These are phyloP conservation scores for Scedosporium boydii DNA, from an alignment of 2,329 filamentous ascomycete species.

Conservation along the genomic window DNA sequence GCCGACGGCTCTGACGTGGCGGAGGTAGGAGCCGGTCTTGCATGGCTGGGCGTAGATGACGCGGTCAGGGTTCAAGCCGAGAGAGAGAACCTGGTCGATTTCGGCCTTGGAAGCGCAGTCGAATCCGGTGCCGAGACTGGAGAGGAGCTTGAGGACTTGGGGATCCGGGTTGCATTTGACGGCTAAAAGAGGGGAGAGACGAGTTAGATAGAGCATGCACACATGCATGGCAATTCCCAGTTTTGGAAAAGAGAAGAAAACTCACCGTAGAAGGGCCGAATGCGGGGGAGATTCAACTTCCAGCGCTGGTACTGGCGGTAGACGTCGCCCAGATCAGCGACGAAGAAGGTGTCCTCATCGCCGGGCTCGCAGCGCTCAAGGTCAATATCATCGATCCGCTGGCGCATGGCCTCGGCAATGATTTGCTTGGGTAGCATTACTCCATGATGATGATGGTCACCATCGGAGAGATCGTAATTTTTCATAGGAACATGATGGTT, in stretches of 20 bases:
- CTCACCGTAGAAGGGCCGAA: constrained; percentile 94
- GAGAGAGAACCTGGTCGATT: constrained; percentile 80
- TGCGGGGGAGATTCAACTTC: constrained; percentile 86
- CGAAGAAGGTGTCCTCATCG: constrained; percentile 96
- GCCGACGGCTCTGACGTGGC: constrained; percentile 72
- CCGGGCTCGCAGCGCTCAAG: constrained; percentile 81
- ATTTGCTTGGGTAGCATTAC: constrained; percentile 56
- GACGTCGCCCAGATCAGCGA: constrained; percentile 94
- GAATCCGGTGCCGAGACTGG: constrained; percentile 84
- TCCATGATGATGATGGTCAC: constrained; percentile 28
- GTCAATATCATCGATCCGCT: constrained; percentile 75
- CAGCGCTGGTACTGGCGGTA: constrained; percentile 98
- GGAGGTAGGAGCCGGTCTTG: constrained; percentile 98
- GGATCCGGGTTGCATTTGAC: constrained; percentile 98
- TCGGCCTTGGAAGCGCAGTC: constrained; percentile 97
- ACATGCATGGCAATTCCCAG: neutral
- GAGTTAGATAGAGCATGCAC: neutral
- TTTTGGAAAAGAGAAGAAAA: neutral
- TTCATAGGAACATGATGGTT: constrained; percentile 41
- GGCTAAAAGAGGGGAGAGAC: constrained; percentile 37
- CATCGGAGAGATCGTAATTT: constrained; percentile 28
- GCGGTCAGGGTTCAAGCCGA: constrained; percentile 76
- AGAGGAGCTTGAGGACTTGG: constrained; percentile 78
- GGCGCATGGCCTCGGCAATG: constrained; percentile 79
- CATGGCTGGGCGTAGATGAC: constrained; percentile 99